Evolutionary conservation across 164 flowering plant species (phyloP).

Genomic region (grape (Vitis vinifera)): DNA sequence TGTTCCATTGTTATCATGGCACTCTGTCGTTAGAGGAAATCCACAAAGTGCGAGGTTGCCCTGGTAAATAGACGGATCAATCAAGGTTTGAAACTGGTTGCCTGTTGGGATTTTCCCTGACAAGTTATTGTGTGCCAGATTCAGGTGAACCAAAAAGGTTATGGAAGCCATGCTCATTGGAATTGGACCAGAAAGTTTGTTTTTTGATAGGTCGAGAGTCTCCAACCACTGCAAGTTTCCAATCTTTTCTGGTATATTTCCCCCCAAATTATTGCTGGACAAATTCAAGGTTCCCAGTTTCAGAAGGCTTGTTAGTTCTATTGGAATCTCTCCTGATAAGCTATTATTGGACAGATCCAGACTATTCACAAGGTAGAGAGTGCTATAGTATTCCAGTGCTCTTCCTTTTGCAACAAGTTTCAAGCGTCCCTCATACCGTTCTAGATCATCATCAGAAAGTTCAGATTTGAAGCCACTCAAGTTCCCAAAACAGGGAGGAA

Average conservation of each 20-base stretch:
- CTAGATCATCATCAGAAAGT: no score
- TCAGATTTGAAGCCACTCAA: constrained; percentile 2
- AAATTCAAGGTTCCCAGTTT: constrained; percentile 25
- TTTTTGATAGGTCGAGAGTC: constrained; percentile 31
- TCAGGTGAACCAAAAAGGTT: constrained; percentile 19
- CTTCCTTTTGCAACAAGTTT: constrained; percentile 6
- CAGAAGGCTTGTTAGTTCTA: constrained; percentile 11
- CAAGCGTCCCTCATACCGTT: constrained; percentile 3
- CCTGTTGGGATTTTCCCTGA: no score
- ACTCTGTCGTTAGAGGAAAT: no score
- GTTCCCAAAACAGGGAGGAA: no score
- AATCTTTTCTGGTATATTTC: constrained; percentile 19
- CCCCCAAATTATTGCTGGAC: constrained; percentile 29
- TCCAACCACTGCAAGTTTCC: constrained; percentile 6
- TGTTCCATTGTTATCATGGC: no score
- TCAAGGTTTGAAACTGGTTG: no score
- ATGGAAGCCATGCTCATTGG: constrained; percentile 22
- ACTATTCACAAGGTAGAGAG: constrained; percentile 11
- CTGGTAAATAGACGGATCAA: no score
- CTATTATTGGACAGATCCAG: constrained; percentile 37
- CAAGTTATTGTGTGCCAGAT: constrained; percentile 25
- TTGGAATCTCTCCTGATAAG: constrained; percentile 30
- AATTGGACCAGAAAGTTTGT: constrained; percentile 24
- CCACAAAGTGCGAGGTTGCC: no score
- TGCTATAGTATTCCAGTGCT: not conserved